Evolutionary conservation across 2,329 filamentous ascomycete species (phyloP).

Genomic region (Colletotrichum musicola): DNA sequence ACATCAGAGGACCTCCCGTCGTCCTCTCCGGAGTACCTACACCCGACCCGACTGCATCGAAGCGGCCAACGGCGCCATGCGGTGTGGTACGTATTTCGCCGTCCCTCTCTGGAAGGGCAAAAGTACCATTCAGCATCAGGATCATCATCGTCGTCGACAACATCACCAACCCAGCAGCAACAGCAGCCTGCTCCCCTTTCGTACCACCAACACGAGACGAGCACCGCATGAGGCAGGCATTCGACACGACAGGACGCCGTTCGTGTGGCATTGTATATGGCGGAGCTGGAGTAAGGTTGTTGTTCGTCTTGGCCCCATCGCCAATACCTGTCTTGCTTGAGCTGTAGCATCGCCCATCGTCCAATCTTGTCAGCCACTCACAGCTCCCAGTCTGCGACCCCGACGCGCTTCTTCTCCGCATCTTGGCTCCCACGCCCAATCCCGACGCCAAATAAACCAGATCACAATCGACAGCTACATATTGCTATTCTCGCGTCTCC

Average conservation of each 20-base stretch:
- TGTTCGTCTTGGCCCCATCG: constrained; percentile 15
- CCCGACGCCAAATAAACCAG: neutral
- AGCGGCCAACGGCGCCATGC: no score
- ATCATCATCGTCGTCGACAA: no score
- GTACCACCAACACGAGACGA: constrained; percentile 11
- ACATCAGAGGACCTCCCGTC: neutral
- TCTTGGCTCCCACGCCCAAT: constrained; percentile 7
- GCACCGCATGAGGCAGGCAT: constrained; percentile 19
- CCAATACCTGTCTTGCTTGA: neutral
- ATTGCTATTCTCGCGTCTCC: no score
- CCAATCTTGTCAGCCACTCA: constrained; percentile 19
- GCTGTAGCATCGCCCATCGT: constrained; percentile 21
- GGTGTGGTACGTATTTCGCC: no score
- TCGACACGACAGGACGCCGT: neutral
- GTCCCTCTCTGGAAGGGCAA: no score
- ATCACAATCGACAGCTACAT: no score
- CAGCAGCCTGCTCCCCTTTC: neutral
- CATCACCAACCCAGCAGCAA: neutral
- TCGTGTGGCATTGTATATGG: constrained; percentile 10
- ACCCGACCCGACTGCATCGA: no score
- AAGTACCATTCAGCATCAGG: no score
- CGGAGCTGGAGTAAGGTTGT: neutral
- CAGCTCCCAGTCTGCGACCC: neutral
- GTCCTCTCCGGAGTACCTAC: no score
- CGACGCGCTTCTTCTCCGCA: constrained; percentile 20